phyloP scores from a whole-genome alignment of 2,329 filamentous ascomycete species.

The Phyllosticta citriasiana region DNA sequence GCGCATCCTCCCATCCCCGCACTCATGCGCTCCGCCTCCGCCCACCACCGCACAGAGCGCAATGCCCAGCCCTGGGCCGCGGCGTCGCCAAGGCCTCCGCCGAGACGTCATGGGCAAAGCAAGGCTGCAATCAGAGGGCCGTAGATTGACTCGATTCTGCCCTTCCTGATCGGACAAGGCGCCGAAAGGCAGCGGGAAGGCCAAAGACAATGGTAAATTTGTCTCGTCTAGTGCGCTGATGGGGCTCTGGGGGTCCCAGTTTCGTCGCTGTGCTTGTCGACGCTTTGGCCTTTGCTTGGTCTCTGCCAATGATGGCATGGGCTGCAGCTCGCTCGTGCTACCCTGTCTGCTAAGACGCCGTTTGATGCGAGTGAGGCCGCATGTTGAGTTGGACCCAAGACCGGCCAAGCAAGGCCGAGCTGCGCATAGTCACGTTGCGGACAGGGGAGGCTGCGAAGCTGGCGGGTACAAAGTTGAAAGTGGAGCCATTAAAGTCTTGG shows the following conservation, averaged over 20 bases:
- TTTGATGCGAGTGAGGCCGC: not conserved
- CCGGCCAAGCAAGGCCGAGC: not conserved
- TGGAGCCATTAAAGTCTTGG: not conserved
- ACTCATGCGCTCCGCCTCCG: not conserved
- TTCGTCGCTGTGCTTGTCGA: not conserved
- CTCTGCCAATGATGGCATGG: not conserved
- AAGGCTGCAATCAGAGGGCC: not conserved
- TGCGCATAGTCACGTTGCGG: not conserved
- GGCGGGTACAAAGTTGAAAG: not conserved
- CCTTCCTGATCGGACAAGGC: not conserved
- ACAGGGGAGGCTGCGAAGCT: not conserved
- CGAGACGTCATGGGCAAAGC: not conserved
- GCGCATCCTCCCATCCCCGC: not conserved
- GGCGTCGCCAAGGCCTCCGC: slow-evolving; percentile 7
- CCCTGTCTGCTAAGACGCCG: not conserved
- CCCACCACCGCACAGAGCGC: not conserved
- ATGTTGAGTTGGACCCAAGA: not conserved
- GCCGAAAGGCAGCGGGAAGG: not conserved
- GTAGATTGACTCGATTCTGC: not conserved
- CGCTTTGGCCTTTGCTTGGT: not conserved
- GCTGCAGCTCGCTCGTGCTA: not conserved
- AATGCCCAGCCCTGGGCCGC: not conserved
- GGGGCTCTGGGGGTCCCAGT: not conserved
- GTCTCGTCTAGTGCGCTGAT: not conserved
- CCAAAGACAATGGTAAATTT: not conserved